Evolutionary conservation across 805 yeast genomes (phyloP).

Genomic region (Ascoidea tarda): DNA sequence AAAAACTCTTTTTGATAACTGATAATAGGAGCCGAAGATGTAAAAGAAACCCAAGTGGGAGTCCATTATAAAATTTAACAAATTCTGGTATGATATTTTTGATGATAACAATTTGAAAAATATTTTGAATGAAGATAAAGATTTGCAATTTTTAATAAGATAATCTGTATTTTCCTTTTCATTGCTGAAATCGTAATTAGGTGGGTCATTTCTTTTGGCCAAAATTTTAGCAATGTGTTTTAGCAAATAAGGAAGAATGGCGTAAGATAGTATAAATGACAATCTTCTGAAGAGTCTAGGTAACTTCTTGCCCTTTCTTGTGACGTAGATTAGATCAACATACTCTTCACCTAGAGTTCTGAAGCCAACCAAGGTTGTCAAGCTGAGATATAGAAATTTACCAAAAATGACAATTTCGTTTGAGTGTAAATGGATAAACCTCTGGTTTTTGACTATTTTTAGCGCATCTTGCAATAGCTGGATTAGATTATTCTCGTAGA

Average conservation of each 20-base stretch:
- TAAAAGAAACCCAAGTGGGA: constrained; percentile 74
- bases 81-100: constrained; percentile 25
- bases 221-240: constrained; percentile 14
- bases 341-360: constrained; percentile 92
- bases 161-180: too few relatives aligned
- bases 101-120: constrained; percentile 6
- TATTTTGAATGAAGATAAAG: too few relatives aligned
- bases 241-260: constrained; percentile 46
- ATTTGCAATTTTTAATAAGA: too few relatives aligned
- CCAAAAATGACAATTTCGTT: constrained; percentile 45
- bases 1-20: constrained; percentile 58
- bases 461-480: constrained; percentile 42
- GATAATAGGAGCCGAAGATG: constrained; percentile 70
- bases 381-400: constrained; percentile 46
- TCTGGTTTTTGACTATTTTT: constrained; percentile 41
- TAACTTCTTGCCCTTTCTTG: constrained; percentile 32
- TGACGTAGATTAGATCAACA: constrained; percentile 63
- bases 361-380: constrained; percentile 66
- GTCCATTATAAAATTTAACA: constrained; percentile 41
- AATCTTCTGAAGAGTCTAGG: constrained; percentile 33
- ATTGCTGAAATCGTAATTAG: constrained; percentile 7
- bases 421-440: constrained; percentile 50
- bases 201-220: constrained; percentile 1
- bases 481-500: constrained; percentile 42
- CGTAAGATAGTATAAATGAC: constrained; percentile 45